Base-by-base conservation (phyloP, 768 basidiomycete genomes). In the Grammothele lineata region DNA sequence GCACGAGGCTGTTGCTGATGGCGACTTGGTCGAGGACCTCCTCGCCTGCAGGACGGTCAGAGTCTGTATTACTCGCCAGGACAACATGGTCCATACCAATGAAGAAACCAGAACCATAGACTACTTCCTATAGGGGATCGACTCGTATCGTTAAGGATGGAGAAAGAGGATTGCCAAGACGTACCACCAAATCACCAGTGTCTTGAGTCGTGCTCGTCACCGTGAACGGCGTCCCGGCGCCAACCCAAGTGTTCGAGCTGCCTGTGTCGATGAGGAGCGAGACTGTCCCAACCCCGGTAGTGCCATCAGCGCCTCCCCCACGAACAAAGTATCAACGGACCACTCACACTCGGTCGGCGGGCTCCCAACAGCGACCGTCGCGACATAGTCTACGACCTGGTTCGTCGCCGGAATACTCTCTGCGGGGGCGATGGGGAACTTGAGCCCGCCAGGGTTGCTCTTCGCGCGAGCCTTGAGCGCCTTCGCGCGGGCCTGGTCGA, bases 241-340 rank as follows among this genome's bases (percentile, higher is more conserved):
- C 79, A 26, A 80, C 59, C 80, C 78, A 82, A 10, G 76, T 78
- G 58, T 78, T 77, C 25, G 66, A 74, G 64, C 67, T 72, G 53
- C 65, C 76, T 0, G 78, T 82, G 46, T 82, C 80, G 22, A 82
- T 77, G 33, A 82, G 66, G 18, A 84, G 70, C 2, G 57, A 70
- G 52, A 70, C 68, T 68, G 24, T 12, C 17, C n/a, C 8, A 12
- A 1, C 1, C 7, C 26, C 1, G 6, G 18, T 8, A 15, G n/a
- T 6, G 18, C 15, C 17, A 15, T 21, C 21, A 18, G 17, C 3
- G 10, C n/a, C n/a, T n/a, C n/a, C n/a, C n/a, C n/a, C n/a, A n/a
- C n/a, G n/a, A n/a, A n/a, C n/a, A n/a, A n/a, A n/a, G n/a, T n/a
- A n/a, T n/a, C n/a, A n/a, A n/a, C n/a, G n/a, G n/a, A n/a, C 6